Evolutionary conservation across 805 yeast species (phyloP).

Genomic region (Saturnispora sanitii): DNA sequence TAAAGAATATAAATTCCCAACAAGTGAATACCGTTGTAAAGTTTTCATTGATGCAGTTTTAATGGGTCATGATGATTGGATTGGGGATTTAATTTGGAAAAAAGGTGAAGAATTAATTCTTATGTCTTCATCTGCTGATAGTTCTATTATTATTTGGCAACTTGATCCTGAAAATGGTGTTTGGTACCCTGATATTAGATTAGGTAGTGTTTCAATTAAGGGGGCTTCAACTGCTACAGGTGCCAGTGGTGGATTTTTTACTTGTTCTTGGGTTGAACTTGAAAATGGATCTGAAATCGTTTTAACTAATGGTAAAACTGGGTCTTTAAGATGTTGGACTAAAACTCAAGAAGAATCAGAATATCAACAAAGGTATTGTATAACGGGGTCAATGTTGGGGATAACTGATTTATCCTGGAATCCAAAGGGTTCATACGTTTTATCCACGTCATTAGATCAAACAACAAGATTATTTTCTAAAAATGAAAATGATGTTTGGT

Average conservation of each 20-base stretch:
- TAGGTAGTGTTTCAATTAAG: slow-evolving; percentile 89
- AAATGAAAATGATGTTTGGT: slow-evolving; percentile 41
- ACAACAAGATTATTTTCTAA: slow-evolving; percentile 78
- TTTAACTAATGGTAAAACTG: slow-evolving; percentile 82
- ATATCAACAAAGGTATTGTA: slow-evolving; percentile 36
- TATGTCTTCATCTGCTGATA: slow-evolving; percentile 84
- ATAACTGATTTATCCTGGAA: slow-evolving; percentile 79
- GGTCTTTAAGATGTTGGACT: slow-evolving; percentile 78
- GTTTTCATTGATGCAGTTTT: slow-evolving; percentile 84
- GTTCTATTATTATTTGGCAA: slow-evolving; percentile 89
- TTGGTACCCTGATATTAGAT: slow-evolving; percentile 72
- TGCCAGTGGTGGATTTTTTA: slow-evolving; percentile 63
- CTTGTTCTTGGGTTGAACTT: slow-evolving; percentile 52
- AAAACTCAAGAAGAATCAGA: slow-evolving; percentile 23
- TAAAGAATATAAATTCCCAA: slow-evolving; percentile 55
- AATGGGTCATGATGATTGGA: slow-evolving; percentile 99
- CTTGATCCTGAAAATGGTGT: slow-evolving; percentile 80
- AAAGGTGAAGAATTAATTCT: slow-evolving; percentile 44
- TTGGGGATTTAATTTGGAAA: slow-evolving; percentile 77
- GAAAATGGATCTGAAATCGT: slow-evolving; percentile 37
- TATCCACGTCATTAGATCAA: slow-evolving; percentile 83
- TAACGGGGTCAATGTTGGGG: slow-evolving; percentile 67
- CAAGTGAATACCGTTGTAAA: slow-evolving; percentile 32
- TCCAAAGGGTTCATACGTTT: slow-evolving; percentile 50
- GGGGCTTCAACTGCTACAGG: slow-evolving; percentile 99